Evolutionary conservation across 805 yeast genomes (phyloP).

Genomic region (Blastobotrys attinorum): DNA sequence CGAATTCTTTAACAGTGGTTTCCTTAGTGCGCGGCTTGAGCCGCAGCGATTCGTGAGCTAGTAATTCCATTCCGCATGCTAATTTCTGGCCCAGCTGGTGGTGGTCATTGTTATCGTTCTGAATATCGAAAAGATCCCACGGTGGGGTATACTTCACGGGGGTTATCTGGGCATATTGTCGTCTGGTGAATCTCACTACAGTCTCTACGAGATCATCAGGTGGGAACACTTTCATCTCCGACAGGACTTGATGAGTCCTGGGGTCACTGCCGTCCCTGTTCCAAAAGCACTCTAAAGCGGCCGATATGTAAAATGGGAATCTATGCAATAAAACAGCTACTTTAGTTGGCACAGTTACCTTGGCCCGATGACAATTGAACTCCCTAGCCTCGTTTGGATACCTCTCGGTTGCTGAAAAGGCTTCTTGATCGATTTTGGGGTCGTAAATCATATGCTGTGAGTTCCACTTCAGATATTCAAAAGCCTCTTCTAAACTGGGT

Average conservation of each 20-base stretch:
- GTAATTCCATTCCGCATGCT: conserved; percentile 20
- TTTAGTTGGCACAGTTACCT: conserved; percentile 17
- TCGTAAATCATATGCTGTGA: not conserved
- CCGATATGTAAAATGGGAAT: conserved; percentile 15
- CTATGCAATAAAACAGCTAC: conserved; percentile 18
- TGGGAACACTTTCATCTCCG: conserved; percentile 11
- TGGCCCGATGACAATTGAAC: conserved; percentile 16
- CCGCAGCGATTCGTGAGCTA: conserved; percentile 1
- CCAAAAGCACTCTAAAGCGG: conserved; percentile 18
- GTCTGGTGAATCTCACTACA: conserved; percentile 16
- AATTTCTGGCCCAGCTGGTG: conserved; percentile 19
- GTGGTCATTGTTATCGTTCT: no score
- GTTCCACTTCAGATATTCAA: conserved; percentile 3
- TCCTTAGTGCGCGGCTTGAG: conserved; percentile 1
- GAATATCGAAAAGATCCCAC: not conserved
- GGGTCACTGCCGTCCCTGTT: conserved; percentile 14
- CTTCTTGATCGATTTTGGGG: not conserved
- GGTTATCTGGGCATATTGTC: conserved; percentile 19
- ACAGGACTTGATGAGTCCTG: not conserved
- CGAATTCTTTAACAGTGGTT: conserved; percentile 8
- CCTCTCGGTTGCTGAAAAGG: conserved; percentile 7
- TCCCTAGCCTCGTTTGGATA: conserved; percentile 14
- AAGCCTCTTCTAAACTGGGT: conserved; percentile 4
- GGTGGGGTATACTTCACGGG: conserved; percentile 13
- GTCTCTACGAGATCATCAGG: conserved; percentile 18